These are phyloP conservation scores for Bacterosira constricta DNA, from an alignment of 108 stramenopile species.

Conservation along the genomic window DNA sequence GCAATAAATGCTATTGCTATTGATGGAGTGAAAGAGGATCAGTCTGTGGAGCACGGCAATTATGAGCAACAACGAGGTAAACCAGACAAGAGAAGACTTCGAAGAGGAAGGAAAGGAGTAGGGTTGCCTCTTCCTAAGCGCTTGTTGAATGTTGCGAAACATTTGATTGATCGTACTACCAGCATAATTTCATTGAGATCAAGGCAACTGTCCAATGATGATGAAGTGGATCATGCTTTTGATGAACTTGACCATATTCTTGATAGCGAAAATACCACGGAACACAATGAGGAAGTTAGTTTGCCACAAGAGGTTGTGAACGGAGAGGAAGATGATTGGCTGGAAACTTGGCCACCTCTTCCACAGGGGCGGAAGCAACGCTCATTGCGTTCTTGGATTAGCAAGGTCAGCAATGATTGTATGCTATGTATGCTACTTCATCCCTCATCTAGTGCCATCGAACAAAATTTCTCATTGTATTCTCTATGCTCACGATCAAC, in stretches of 20 bases:
- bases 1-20: background rate
- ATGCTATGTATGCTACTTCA: too few species aligned
- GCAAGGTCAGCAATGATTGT: background rate
- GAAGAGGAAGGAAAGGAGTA: background rate
- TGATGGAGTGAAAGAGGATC: background rate
- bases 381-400: constrained; percentile 16
- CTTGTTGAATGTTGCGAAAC: constrained; percentile 3
- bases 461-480: background rate
- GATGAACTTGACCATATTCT: constrained; percentile 22
- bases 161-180: background rate
- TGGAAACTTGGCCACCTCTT: constrained; percentile 8
- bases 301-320: background rate
- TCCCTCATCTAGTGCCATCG: too few species aligned
- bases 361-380: constrained; percentile 18
- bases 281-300: background rate
- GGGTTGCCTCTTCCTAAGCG: background rate
- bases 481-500: background rate
- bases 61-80: background rate
- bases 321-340: background rate
- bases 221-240: constrained; percentile 15
- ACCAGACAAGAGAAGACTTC: background rate
- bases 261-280: background rate
- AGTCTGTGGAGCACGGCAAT: background rate
- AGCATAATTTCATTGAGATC: background rate
- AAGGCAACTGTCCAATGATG: background rate